phyloP scores from a whole-genome alignment of 805 yeast species.

The Clavispora fructus region DNA sequence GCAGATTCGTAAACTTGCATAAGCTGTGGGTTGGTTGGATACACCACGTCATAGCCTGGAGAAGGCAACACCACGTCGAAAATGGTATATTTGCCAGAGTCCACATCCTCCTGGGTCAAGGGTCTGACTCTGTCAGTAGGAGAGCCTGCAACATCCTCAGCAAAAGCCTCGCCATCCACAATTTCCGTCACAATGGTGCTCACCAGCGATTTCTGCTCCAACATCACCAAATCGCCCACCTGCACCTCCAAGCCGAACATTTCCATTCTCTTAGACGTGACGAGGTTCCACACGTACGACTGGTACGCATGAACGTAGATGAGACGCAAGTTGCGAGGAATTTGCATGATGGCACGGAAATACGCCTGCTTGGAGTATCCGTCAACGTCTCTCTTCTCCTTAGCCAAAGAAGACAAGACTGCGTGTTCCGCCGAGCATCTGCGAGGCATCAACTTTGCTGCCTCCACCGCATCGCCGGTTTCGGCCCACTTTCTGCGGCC shows the following conservation, averaged over 20 bases:
- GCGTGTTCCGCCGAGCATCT: constrained; percentile 81
- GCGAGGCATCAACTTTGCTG: constrained; percentile 77
- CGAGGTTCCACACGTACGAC: constrained; percentile 90
- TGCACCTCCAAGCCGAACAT: constrained; percentile 65
- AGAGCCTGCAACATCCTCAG: constrained; percentile 64
- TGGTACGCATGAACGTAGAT: constrained; percentile 99
- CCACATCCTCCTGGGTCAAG: constrained; percentile 69
- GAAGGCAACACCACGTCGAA: constrained; percentile 91
- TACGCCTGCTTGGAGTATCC: constrained; percentile 50
- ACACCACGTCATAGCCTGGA: constrained; percentile 89
- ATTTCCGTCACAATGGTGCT: constrained; percentile 9
- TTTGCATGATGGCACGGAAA: constrained; percentile 76
- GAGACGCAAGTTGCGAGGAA: constrained; percentile 85
- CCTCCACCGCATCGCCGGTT: constrained; percentile 57
- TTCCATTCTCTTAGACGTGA: constrained; percentile 70
- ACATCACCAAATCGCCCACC: constrained; percentile 74
- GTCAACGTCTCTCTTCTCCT: constrained; percentile 41
- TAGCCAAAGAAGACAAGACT: constrained; percentile 56
- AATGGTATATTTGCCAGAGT: constrained; percentile 52
- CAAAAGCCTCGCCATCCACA: constrained; percentile 47
- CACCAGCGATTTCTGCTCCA: constrained; percentile 20
- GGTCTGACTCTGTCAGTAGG: constrained; percentile 63
- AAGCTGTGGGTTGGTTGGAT: constrained; percentile 66
- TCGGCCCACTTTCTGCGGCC: constrained; percentile 80
- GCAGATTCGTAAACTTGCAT: constrained; percentile 57